Percentiles rank a stretch among this genome's conserved stretches.
phyloP scores from a whole-genome alignment of 1,284 basidiomycete genomes.

The Moesziomyces sp. region DNA sequence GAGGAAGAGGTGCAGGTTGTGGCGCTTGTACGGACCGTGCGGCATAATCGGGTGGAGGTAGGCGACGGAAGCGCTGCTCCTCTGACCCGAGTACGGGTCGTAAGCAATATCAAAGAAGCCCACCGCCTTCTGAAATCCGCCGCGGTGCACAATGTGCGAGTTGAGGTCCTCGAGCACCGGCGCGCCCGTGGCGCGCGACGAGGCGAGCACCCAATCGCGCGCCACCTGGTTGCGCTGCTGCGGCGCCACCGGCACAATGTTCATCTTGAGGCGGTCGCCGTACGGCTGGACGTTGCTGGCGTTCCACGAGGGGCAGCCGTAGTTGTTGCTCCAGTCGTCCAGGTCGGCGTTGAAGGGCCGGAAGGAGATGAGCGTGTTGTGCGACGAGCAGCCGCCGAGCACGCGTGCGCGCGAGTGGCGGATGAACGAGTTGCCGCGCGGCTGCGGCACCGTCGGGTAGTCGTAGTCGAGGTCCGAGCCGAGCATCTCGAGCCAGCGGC shows the following conservation, averaged over 20 bases:
- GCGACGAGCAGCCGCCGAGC: conserved; percentile 67
- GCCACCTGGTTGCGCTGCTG: conserved; percentile 67
- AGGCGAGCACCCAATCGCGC: conserved; percentile 65
- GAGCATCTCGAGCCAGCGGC: conserved; percentile 67
- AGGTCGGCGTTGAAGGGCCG: conserved; percentile 67
- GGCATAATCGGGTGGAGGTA: conserved; percentile 69
- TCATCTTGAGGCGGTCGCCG: conserved; percentile 66
- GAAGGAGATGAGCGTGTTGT: conserved; percentile 69
- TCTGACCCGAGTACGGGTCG: conserved; percentile 65
- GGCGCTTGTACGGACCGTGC: conserved; percentile 58
- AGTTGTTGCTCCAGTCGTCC: conserved; percentile 65
- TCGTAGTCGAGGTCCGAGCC: conserved; percentile 67
- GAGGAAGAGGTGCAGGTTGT: conserved; percentile 68
- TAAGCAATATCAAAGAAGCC: conserved; percentile 68
- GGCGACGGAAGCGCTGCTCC: conserved; percentile 65
- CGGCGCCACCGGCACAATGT: conserved; percentile 66
- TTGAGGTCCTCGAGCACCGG: conserved; percentile 65
- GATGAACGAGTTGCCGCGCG: conserved; percentile 68
- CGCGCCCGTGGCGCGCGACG: conserved; percentile 57
- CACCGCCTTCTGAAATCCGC: conserved; percentile 62
- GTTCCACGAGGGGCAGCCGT: conserved; percentile 64
- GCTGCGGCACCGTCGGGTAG: conserved; percentile 66
- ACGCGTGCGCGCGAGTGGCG: conserved; percentile 67
- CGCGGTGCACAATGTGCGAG: conserved; percentile 62
- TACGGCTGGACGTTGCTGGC: conserved; percentile 63